Evolutionary conservation across 345 rosid species (phyloP).

Genomic region (Rhizophora apiculata): DNA sequence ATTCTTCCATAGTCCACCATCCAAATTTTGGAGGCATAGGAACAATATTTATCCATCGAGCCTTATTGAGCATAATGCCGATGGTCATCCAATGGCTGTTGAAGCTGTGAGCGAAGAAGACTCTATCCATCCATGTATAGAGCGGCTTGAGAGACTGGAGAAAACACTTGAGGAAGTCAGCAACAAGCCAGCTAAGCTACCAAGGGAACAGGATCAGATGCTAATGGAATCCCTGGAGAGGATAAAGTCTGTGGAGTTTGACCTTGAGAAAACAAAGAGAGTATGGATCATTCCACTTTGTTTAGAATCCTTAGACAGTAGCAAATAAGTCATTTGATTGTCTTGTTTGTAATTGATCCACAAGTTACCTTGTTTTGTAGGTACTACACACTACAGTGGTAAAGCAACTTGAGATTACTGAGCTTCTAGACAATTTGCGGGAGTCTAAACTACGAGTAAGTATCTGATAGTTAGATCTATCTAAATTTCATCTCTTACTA

Average conservation of each 20-base stretch:
- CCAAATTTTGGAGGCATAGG: constrained; percentile 54
- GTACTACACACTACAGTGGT: constrained; percentile 64
- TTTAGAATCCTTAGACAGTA: neutral
- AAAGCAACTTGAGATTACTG: constrained; percentile 75
- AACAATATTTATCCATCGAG: constrained; percentile 44
- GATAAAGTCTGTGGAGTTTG: constrained; percentile 79
- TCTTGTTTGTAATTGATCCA: neutral
- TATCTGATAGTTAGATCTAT: neutral
- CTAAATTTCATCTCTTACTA: too few relatives aligned
- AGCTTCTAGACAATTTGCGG: constrained; percentile 51
- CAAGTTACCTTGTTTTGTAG: constrained; percentile 35
- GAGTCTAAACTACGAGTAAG: constrained; percentile 68
- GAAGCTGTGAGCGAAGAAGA: constrained; percentile 44
- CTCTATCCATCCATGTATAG: constrained; percentile 53
- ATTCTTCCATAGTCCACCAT: constrained; percentile 33
- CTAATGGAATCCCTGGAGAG: constrained; percentile 76
- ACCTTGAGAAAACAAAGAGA: constrained; percentile 83
- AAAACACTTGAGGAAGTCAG: constrained; percentile 53
- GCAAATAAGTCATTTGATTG: neutral
- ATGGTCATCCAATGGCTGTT: constrained; percentile 21
- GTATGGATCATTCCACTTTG: constrained; percentile 35
- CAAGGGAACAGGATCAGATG: constrained; percentile 77
- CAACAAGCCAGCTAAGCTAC: constrained; percentile 65
- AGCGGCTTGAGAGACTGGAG: constrained; percentile 76
- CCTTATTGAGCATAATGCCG: constrained; percentile 29